Conservation (phyloP, 805 yeast genomes). For the Metschnikowia shivogae region DNA sequence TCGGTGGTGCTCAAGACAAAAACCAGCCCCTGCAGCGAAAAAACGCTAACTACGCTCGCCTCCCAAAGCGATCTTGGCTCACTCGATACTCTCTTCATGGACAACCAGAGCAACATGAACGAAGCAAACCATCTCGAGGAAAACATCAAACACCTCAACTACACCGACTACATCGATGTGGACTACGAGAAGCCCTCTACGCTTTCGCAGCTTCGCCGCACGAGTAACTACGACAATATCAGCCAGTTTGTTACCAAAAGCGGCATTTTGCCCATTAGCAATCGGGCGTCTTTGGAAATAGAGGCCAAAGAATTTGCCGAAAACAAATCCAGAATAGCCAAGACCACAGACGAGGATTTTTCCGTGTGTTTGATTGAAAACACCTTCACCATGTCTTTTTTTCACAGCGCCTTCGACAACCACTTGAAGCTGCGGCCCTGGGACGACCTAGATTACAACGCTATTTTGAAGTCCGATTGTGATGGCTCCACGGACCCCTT, state of each 20-base stretch:
- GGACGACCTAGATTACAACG: conserved; percentile 15
- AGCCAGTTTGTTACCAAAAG: conserved; percentile 7
- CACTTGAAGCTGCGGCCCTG: conserved; percentile 8
- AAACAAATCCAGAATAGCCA: conserved; percentile 4
- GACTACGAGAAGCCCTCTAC: conserved; percentile 7
- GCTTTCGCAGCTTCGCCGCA: conserved; percentile 13
- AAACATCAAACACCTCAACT: conserved; percentile 3
- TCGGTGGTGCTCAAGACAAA: conserved; percentile 5
- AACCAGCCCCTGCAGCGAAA: conserved; percentile 11
- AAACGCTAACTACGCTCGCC: conserved; percentile 12
- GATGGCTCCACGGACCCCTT: conserved; percentile 3
- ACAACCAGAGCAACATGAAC: neutral
- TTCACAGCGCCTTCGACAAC: neutral
- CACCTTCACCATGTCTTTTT: conserved; percentile 15
- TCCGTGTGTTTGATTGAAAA: conserved; percentile 14
- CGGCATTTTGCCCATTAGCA: conserved; percentile 13
- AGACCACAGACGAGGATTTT: conserved; percentile 4
- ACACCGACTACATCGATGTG: conserved; percentile 6
- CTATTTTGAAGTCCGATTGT: conserved; percentile 9
- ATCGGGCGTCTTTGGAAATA: conserved; percentile 13
- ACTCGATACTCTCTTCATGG: conserved; percentile 7
- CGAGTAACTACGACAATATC: conserved; percentile 12
- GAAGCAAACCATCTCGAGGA: neutral
- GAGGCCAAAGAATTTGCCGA: conserved; percentile 14
- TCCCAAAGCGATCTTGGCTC: conserved; percentile 9